Evolutionary conservation across 176 grass and related monocot species (phyloP), one percentile per base, ranked within the genome.

Genomic region (Phoenix roebelenii): DNA sequence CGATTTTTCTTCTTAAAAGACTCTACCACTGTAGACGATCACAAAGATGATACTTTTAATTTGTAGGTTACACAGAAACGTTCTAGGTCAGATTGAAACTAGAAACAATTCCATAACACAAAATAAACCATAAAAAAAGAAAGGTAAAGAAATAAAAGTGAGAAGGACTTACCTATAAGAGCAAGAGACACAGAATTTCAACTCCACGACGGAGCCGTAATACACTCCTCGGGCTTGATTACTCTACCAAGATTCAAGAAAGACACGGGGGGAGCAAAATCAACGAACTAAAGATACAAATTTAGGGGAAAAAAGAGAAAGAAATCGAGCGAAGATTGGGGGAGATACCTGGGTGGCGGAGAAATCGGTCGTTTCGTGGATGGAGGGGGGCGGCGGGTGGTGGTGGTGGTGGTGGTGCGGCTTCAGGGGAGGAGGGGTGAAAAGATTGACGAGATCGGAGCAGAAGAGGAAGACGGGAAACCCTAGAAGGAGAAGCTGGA

Each of bases 381-480:
- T 57, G 50, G 57, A 60, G 19, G 65, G 16, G 55, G 24, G 7
- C 44, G 79, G 76, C 4, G 57, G 63, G 16, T 7, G 25, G 17
- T 57, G 55, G 20, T 20, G 20, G n/a, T n/a, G n/a, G 49, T 50
- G 80, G 15, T 30, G 52, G 25, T 48, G 54, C 14, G 25, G 52
- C 16, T 71, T 22, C 25, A 44, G 50, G 0, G 68, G 16, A 14
- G 70, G 17, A 25, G 84, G 72, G 57, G 30, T 61, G 66, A 96
- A 96, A 80, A 90, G 83, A 23, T 82, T 79, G 24, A 85, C 68
- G 50, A 90, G 60, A 74, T 96, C 91, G 79, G 88, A 89, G 81
- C 79, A 92, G 82, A 98, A 92, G 59, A 98, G 94, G 70, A 89
- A 76, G 77, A 98, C 64, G 22, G 88, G 94, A 54, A 98, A 70